phyloP scores from a whole-genome alignment of 768 basidiomycete species.

The Leucosporidium creatinivorum region DNA sequence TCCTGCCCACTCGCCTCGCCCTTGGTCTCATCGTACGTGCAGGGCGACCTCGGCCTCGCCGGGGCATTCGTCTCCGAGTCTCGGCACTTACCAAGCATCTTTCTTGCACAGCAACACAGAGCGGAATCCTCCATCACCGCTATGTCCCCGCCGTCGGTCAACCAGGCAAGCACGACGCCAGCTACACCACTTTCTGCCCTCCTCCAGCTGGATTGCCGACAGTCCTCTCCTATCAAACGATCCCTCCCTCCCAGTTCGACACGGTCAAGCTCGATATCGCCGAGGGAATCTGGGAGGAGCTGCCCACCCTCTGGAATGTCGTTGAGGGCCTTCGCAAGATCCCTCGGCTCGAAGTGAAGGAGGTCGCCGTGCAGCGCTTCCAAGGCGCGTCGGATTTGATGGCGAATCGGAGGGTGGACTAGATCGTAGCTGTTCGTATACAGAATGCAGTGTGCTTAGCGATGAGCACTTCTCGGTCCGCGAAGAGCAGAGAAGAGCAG shows the following conservation, averaged over 20 bases:
- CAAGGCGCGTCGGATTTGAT: background rate
- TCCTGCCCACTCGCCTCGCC: background rate
- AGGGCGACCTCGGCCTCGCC: background rate
- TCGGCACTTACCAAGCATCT: background rate
- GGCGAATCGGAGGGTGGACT: background rate
- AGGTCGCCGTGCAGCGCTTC: background rate
- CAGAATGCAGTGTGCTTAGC: too few species aligned
- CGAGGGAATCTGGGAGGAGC: background rate
- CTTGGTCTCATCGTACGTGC: background rate
- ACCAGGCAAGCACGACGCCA: background rate
- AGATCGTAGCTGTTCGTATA: too few species aligned
- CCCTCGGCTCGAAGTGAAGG: background rate
- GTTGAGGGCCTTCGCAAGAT: background rate
- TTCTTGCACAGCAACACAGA: background rate
- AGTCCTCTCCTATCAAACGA: background rate
- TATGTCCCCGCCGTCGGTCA: constrained; percentile 1
- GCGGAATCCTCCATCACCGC: background rate
- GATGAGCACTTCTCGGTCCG: too few species aligned
- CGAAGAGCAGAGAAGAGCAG: too few species aligned
- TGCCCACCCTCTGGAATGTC: background rate
- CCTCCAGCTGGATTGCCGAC: background rate
- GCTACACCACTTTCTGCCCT: background rate
- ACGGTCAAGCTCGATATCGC: constrained; percentile 2
- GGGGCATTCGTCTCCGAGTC: background rate
- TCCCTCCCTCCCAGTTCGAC: background rate